Percentiles rank a stretch among this genome's conserved stretches.
These are phyloP conservation scores for Ulota crispa DNA, from an alignment of 225 moss, liverwort and hornwort genomes.

Conservation along the genomic window DNA sequence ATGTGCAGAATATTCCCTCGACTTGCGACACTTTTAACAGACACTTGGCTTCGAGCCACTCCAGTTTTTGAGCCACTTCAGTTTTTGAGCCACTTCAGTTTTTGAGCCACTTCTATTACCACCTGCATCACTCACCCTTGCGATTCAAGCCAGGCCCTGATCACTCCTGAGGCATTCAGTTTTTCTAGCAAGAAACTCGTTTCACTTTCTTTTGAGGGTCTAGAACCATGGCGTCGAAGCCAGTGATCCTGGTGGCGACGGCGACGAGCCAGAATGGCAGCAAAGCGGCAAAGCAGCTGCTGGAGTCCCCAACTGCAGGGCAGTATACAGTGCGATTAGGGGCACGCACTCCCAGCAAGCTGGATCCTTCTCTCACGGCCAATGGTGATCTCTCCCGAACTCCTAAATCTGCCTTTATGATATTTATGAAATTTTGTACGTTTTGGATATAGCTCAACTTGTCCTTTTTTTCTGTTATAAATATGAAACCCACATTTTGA, in stretches of 20 bases:
- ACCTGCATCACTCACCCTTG: too few species aligned
- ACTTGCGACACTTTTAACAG: too few species aligned
- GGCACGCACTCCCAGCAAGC: constrained; percentile 20
- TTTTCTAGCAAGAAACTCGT: too few species aligned
- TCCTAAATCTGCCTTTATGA: neutral
- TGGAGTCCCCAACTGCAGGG: neutral
- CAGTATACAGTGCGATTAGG: constrained; percentile 25
- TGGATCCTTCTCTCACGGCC: neutral
- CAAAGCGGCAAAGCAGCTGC: constrained; percentile 19
- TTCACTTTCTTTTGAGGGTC: neutral
- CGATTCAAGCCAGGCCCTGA: too few species aligned
- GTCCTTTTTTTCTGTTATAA: neutral
- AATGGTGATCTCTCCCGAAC: neutral
- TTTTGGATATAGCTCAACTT: constrained; percentile 9
- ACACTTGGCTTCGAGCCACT: too few species aligned
- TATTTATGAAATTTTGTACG: neutral
- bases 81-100: too few species aligned
- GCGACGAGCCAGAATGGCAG: constrained; percentile 21
- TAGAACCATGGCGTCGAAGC: neutral
- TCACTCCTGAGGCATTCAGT: too few species aligned
- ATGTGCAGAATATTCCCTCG: too few species aligned
- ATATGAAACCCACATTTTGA: neutral
- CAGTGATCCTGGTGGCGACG: constrained; percentile 9
- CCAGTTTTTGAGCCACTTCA: too few species aligned
- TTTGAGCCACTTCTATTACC: too few species aligned